These are phyloP conservation scores for Colletotrichum navitas DNA, from an alignment of 2,329 filamentous ascomycete species.

Conservation along the genomic window DNA sequence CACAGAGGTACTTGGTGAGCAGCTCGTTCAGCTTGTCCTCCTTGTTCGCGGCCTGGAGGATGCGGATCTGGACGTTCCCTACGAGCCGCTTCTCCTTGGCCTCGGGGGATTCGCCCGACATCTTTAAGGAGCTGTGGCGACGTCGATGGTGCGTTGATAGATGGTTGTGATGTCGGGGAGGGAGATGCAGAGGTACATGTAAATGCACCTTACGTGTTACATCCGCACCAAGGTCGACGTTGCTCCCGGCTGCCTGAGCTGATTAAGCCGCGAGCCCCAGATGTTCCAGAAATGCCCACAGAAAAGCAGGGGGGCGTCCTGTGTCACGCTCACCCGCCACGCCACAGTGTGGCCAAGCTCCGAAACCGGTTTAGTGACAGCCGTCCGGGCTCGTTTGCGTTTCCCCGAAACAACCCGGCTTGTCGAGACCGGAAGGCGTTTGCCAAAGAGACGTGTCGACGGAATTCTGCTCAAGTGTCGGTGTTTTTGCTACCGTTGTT, in stretches of 20 bases:
- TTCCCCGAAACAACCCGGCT: conserved; percentile 14
- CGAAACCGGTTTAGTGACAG: conserved; percentile 35
- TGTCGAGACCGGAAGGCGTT: not conserved
- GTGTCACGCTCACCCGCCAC: conserved; percentile 9
- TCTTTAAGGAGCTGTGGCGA: conserved; percentile 19
- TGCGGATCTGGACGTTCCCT: conserved; percentile 86
- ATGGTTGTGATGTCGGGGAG: conserved; percentile 12
- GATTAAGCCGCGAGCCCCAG: conserved; percentile 31
- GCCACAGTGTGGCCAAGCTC: conserved; percentile 26
- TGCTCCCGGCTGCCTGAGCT: conserved; percentile 38
- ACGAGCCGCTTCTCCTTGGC: conserved; percentile 72
- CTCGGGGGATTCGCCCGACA: conserved; percentile 42
- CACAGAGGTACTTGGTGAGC: conserved; percentile 82
- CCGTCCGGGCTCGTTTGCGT: conserved; percentile 4
- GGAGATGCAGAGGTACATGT: conserved; percentile 23
- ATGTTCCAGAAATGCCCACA: conserved; percentile 21
- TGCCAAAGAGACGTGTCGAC: not conserved
- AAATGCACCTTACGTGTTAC: conserved; percentile 30
- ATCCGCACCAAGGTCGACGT: conserved; percentile 30
- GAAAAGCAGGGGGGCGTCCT: not conserved
- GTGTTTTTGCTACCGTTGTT: not conserved
- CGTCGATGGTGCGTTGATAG: conserved; percentile 15
- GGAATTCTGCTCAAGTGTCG: not conserved
- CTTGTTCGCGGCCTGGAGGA: conserved; percentile 81
- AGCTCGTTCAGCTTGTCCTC: conserved; percentile 85